Conservation (phyloP, 805 yeast species). For the Kodamaea kaohsiungensis region DNA sequence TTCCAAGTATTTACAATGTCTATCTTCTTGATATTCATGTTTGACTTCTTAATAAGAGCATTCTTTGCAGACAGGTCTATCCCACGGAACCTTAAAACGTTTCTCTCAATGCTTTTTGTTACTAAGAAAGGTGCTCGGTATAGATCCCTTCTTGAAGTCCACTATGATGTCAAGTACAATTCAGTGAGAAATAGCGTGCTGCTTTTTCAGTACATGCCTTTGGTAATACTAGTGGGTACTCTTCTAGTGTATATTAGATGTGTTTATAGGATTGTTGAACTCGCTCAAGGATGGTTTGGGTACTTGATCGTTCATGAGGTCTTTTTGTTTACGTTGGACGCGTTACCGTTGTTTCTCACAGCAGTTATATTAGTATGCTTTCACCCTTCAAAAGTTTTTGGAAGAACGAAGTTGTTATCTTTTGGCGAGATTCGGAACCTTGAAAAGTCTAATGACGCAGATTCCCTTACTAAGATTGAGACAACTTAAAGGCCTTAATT, state of each 20-base stretch:
- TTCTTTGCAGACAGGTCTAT: slow-evolving; percentile 12
- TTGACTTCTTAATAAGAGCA: slow-evolving; percentile 17
- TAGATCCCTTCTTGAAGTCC: slow-evolving; percentile 20
- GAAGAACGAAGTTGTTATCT: slow-evolving; percentile 24
- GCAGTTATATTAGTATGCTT: slow-evolving; percentile 30
- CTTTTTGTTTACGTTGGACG: slow-evolving; percentile 42
- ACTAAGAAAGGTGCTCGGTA: slow-evolving; percentile 19
- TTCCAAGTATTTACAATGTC: slow-evolving; percentile 24
- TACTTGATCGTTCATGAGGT: slow-evolving; percentile 50
- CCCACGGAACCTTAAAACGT: slow-evolving; percentile 6
- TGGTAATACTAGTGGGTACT: slow-evolving; percentile 47
- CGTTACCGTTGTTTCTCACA: slow-evolving; percentile 26
- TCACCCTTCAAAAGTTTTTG: slow-evolving; percentile 66
- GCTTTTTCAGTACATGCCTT: slow-evolving; percentile 45
- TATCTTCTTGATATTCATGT: slow-evolving; percentile 19
- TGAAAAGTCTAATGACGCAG: slow-evolving; percentile 8
- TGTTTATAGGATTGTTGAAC: slow-evolving; percentile 70
- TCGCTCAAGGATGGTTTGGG: slow-evolving; percentile 73
- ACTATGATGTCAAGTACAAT: slow-evolving; percentile 36
- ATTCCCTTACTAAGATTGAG: not conserved
- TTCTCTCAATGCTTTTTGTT: slow-evolving; percentile 22
- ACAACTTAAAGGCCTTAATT: not conserved
- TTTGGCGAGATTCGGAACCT: slow-evolving; percentile 29
- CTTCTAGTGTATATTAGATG: slow-evolving; percentile 64
- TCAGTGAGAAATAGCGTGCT: slow-evolving; percentile 30